phyloP scores from a whole-genome alignment of 306 rosid genomes.

The Mimosa pudica region DNA sequence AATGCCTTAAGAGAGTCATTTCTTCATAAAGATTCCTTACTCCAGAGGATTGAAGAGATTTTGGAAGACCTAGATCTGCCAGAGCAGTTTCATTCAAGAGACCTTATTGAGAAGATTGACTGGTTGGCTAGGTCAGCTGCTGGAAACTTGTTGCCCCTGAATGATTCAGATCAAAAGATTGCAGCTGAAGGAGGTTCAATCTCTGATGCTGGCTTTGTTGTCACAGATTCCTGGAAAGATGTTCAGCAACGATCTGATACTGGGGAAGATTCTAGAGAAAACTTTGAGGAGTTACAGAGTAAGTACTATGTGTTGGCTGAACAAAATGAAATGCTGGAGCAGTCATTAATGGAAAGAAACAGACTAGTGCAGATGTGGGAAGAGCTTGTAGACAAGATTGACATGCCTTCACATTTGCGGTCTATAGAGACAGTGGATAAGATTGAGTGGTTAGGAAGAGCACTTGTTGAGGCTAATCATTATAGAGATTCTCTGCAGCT shows the following conservation, averaged over 20 bases:
- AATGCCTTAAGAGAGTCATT: slow-evolving; percentile 96
- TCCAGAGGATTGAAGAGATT: slow-evolving; percentile 97
- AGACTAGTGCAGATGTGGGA: slow-evolving; percentile 88
- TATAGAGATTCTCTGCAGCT: slow-evolving; percentile 68
- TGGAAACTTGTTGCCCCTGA: slow-evolving; percentile 56
- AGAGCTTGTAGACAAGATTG: slow-evolving; percentile 78
- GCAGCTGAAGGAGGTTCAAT: slow-evolving; percentile 67
- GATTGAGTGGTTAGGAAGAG: slow-evolving; percentile 80
- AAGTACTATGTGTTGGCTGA: slow-evolving; percentile 85
- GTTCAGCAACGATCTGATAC: slow-evolving; percentile 54
- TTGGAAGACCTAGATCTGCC: slow-evolving; percentile 94
- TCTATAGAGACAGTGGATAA: slow-evolving; percentile 79
- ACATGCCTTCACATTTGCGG: slow-evolving; percentile 78
- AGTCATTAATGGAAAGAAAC: slow-evolving; percentile 92
- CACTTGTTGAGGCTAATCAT: slow-evolving; percentile 68
- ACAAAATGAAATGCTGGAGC: slow-evolving; percentile 98
- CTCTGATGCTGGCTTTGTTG: slow-evolving; percentile 78
- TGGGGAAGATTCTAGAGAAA: slow-evolving; percentile 64
- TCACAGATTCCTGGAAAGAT: slow-evolving; percentile 72
- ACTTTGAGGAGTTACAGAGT: slow-evolving; percentile 77
- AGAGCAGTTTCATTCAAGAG: slow-evolving; percentile 93
- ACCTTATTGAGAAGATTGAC: slow-evolving; percentile 89
- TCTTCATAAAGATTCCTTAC: slow-evolving; percentile 93
- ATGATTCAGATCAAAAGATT: slow-evolving; percentile 83
- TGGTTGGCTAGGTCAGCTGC: slow-evolving; percentile 87